Percentiles rank a stretch among this genome's conserved stretches.
phyloP scores from a whole-genome alignment of 352 stramenopile species.

The Phytophthora pisi region DNA sequence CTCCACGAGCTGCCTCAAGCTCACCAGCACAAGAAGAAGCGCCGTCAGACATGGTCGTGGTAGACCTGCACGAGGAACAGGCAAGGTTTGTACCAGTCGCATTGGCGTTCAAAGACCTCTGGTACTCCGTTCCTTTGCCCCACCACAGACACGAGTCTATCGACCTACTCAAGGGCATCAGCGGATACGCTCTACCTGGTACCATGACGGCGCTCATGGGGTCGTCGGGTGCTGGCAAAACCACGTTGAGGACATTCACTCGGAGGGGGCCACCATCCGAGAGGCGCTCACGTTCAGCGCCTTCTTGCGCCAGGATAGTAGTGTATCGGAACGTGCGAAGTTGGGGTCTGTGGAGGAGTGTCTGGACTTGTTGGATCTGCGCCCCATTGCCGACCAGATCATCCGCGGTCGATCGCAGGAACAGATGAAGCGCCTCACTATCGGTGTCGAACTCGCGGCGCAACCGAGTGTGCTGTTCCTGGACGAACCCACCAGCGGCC shows the following conservation, averaged over 20 bases:
- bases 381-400: conserved; percentile 41
- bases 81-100: conserved; percentile 23
- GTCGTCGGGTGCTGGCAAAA: conserved; percentile 77
- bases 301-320: conserved; percentile 59
- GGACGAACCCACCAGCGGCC: conserved; percentile 86
- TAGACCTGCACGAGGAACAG: conserved; percentile 10
- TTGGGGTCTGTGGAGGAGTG: conserved; percentile 37
- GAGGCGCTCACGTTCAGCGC: conserved; percentile 90
- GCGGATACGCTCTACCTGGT: conserved; percentile 44
- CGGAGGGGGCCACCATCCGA: conserved; percentile 64
- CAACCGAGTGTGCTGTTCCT: conserved; percentile 85
- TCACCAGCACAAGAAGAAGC: neutral
- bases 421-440: conserved; percentile 72
- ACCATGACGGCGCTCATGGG: conserved; percentile 59
- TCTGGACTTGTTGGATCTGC: conserved; percentile 40
- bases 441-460: conserved; percentile 91
- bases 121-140: conserved; percentile 30
- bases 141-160: conserved; percentile 32
- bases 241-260: conserved; percentile 25
- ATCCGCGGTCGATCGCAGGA: conserved; percentile 44
- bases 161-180: conserved; percentile 73
- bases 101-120: conserved; percentile 37
- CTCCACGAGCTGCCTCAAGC: conserved; percentile 2
- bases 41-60: conserved; percentile 1
- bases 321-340: conserved; percentile 34